These are phyloP conservation scores for Ganoderma boninense DNA, from an alignment of 1,284 basidiomycete genomes.

Conservation along the genomic window DNA sequence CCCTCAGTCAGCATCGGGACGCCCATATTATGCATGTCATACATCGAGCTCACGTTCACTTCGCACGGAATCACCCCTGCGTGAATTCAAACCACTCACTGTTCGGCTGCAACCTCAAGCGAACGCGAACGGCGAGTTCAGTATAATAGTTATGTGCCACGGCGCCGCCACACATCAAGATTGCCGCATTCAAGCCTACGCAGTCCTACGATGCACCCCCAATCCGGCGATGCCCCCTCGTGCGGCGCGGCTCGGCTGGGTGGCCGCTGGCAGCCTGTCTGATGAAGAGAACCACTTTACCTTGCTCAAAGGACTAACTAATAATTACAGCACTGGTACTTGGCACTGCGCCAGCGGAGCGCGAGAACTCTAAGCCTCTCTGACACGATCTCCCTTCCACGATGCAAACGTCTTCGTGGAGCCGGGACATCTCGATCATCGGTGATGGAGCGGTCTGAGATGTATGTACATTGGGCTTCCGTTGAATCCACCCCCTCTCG, in stretches of 20 bases:
- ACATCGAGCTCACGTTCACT: not conserved
- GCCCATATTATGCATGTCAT: not conserved
- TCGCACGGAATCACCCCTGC: not conserved
- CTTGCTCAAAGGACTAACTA: too few relatives aligned
- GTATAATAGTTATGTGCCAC: not conserved
- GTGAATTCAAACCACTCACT: not conserved
- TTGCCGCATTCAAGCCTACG: not conserved
- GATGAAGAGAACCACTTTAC: not conserved
- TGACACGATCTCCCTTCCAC: not conserved
- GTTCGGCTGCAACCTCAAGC: not conserved
- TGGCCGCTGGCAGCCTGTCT: not conserved
- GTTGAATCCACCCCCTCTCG: not conserved
- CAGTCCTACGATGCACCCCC: not conserved
- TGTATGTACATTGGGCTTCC: not conserved
- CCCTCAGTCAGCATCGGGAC: not conserved
- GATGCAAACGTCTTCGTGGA: not conserved
- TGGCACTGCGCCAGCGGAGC: not conserved
- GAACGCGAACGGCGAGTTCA: not conserved
- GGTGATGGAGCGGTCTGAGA: not conserved
- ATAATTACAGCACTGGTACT: not conserved
- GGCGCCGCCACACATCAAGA: conserved; percentile 2
- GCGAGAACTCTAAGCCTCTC: not conserved
- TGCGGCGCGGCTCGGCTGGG: conserved; percentile 4
- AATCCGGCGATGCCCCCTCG: not conserved
- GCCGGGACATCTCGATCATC: not conserved